Evolutionary conservation across 164 flowering plant species (phyloP).

Genomic region (Vitis rupestris): DNA sequence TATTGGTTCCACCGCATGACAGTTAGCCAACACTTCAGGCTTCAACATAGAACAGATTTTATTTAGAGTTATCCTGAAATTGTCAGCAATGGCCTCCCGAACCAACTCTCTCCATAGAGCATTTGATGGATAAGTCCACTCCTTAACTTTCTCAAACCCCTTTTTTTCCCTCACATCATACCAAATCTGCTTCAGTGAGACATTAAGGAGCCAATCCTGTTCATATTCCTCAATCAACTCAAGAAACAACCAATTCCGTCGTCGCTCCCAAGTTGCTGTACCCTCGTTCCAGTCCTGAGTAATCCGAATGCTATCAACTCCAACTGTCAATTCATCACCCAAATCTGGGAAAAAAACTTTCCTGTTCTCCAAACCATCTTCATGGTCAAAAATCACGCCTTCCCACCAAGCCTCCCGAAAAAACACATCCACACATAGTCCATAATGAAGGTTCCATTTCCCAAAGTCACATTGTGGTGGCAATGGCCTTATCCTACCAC

Average conservation of each 20-base stretch:
- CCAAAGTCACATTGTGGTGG: constrained; percentile 27
- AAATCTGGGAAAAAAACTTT: constrained; percentile 78
- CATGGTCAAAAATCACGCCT: constrained; percentile 76
- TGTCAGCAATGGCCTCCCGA: constrained; percentile 32
- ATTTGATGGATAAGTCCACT: constrained; percentile 39
- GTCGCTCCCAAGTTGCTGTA: constrained; percentile 39
- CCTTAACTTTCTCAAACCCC: constrained; percentile 28
- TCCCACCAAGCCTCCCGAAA: constrained; percentile 89
- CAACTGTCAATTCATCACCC: constrained; percentile 61
- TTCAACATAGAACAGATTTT: constrained; percentile 13
- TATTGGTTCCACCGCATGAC: constrained; percentile 6
- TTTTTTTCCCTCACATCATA: constrained; percentile 43
- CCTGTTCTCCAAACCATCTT: constrained; percentile 45
- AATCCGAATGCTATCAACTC: constrained; percentile 38
- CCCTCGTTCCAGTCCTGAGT: constrained; percentile 61
- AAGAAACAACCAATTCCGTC: constrained; percentile 62
- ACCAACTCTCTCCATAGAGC: constrained; percentile 37
- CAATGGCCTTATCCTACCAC: constrained; percentile 50
- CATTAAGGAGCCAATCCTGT: constrained; percentile 27
- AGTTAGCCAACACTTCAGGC: neutral
- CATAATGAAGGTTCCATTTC: constrained; percentile 42
- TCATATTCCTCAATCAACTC: constrained; percentile 42
- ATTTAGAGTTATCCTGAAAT: constrained; percentile 16
- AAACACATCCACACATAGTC: constrained; percentile 71
- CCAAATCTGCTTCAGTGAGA: constrained; percentile 61